These are phyloP conservation scores for Serendipita sp. DNA, from an alignment of 768 basidiomycete genomes.

Conservation along the genomic window DNA sequence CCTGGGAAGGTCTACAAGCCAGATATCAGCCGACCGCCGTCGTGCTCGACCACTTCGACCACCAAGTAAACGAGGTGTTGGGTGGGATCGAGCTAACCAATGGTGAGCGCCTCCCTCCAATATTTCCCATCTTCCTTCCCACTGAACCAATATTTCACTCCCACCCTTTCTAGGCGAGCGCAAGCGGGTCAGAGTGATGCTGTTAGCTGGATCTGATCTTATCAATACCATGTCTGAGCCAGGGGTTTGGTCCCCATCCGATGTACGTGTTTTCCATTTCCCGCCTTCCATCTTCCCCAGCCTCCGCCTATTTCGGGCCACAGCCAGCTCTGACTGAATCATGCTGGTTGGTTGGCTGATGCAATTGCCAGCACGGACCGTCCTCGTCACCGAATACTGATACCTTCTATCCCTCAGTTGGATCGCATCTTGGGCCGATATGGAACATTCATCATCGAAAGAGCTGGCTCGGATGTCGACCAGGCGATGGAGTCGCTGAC, in stretches of 20 bases:
- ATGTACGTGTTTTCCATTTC: constrained; percentile 43
- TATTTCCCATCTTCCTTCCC: not conserved
- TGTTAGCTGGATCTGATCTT: constrained; percentile 94
- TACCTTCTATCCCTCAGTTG: constrained; percentile 34
- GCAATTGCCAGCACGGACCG: not conserved
- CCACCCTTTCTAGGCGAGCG: constrained; percentile 38
- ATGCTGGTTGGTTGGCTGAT: constrained; percentile 5
- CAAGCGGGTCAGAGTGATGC: constrained; percentile 69
- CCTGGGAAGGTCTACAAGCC: constrained; percentile 91
- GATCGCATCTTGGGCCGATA: constrained; percentile 93
- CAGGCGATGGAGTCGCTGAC: constrained; percentile 63
- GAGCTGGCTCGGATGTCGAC: constrained; percentile 84
- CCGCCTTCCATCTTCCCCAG: not conserved
- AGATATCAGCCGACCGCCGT: constrained; percentile 89
- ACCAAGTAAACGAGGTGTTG: constrained; percentile 74
- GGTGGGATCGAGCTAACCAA: constrained; percentile 58
- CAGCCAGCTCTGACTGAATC: not conserved
- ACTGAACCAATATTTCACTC: constrained; percentile 1
- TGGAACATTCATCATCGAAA: constrained; percentile 88
- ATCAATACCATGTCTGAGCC: constrained; percentile 98
- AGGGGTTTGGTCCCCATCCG: constrained; percentile 89
- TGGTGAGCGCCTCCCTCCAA: constrained; percentile 22
- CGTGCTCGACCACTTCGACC: constrained; percentile 93
- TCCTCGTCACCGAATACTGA: constrained; percentile 2
- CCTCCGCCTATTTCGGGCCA: constrained; percentile 11